phyloP scores from a whole-genome alignment of 2,329 filamentous ascomycete species.

The Trichoderma koningii region DNA sequence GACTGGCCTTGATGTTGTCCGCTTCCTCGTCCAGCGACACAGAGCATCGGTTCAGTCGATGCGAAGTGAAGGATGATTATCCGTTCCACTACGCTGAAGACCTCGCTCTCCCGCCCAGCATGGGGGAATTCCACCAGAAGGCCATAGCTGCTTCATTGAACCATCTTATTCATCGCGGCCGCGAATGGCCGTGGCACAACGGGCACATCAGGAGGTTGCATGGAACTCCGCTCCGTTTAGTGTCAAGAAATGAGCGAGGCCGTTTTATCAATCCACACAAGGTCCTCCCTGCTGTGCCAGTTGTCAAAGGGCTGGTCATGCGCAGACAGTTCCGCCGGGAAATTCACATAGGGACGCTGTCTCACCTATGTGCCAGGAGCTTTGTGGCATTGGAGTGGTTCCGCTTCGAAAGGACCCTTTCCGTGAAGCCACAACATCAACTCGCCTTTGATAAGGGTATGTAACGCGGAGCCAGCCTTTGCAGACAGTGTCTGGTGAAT shows the following conservation, averaged over 20 bases:
- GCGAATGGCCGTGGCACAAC: background rate
- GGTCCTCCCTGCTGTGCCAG: conserved; percentile 1
- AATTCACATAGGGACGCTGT: conserved; percentile 1
- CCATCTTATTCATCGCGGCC: background rate
- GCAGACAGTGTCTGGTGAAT: background rate
- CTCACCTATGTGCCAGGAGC: background rate
- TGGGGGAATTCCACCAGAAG: conserved; percentile 7
- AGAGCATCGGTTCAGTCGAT: conserved; percentile 13
- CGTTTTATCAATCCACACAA: background rate
- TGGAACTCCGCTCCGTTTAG: conserved; percentile 10
- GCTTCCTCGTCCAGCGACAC: conserved; percentile 21
- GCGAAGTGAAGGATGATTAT: conserved; percentile 11
- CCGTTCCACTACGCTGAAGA: conserved; percentile 21
- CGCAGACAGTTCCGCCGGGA: conserved; percentile 19
- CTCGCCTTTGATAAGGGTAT: conserved; percentile 9
- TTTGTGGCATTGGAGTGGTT: conserved; percentile 21
- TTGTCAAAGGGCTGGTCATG: conserved; percentile 14
- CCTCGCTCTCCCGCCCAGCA: background rate
- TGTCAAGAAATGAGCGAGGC: background rate
- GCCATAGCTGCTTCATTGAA: background rate
- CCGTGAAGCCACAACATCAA: background rate
- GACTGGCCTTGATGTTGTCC: conserved; percentile 8
- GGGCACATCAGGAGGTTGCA: background rate
- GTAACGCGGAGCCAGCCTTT: background rate
- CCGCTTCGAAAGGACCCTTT: conserved; percentile 15